Percentiles rank a stretch among this genome's conserved stretches.
phyloP scores from a whole-genome alignment of 768 basidiomycete species.

The Pleurotus giganteus region DNA sequence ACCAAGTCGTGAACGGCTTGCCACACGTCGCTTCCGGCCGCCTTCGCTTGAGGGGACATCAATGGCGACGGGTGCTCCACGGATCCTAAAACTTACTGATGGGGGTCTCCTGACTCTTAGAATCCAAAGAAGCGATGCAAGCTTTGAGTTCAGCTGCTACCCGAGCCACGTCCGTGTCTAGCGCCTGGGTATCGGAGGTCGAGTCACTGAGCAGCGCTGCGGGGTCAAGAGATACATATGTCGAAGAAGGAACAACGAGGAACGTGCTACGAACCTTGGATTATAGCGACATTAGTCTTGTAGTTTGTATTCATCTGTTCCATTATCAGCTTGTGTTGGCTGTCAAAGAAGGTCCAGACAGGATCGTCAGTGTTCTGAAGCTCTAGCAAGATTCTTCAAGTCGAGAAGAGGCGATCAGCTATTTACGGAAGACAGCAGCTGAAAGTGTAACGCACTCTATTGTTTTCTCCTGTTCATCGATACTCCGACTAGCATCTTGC shows the following conservation, averaged over 20 bases:
- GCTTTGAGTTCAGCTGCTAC: conserved; percentile 58
- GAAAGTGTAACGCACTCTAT: conserved; percentile 67
- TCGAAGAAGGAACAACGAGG: conserved; percentile 13
- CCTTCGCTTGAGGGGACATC: conserved; percentile 49
- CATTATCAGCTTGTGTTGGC: conserved; percentile 85
- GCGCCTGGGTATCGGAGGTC: conserved; percentile 28
- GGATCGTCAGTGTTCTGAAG: conserved; percentile 86
- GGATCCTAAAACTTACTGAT: conserved; percentile 45
- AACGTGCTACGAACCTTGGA: conserved; percentile 48
- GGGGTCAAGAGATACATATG: background rate
- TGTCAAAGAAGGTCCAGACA: conserved; percentile 94
- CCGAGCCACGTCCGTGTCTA: conserved; percentile 38
- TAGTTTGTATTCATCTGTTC: conserved; percentile 70
- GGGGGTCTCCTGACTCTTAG: conserved; percentile 57
- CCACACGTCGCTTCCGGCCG: conserved; percentile 79
- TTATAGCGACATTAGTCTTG: conserved; percentile 44
- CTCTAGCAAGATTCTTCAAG: conserved; percentile 80
- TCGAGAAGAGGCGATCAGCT: background rate
- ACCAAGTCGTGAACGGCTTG: conserved; percentile 73
- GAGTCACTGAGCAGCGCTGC: conserved; percentile 48
- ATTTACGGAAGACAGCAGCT: background rate
- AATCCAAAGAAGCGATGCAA: conserved; percentile 59
- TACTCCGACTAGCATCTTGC: conserved; percentile 71
- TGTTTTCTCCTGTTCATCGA: conserved; percentile 96
- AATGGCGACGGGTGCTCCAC: background rate